A percentile compares a stretch with the other conserved stretches of the same genome.
Evolutionary conservation across 2,329 filamentous ascomycete genomes (phyloP).

Genomic region (Fusarium redolens): DNA sequence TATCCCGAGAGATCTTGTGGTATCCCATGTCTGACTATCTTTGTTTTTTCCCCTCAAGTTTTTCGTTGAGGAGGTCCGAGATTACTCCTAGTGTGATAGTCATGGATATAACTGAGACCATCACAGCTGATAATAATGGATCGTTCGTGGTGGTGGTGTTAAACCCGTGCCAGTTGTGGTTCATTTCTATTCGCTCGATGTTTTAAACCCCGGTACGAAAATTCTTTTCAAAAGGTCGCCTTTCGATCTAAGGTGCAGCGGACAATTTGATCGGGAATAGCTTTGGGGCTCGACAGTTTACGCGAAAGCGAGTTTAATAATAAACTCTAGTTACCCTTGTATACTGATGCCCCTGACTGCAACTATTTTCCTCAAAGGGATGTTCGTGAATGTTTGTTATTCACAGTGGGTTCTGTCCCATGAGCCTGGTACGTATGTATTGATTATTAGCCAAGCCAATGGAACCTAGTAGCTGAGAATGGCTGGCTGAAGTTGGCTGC

Average conservation of each 20-base stretch:
- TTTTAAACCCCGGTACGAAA: slow-evolving; percentile 18
- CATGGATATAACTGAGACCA: slow-evolving; percentile 8
- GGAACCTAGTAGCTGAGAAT: neutral
- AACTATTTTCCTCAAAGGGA: neutral
- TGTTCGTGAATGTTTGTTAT: neutral
- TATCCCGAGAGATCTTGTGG: slow-evolving; percentile 26
- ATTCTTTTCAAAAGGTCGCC: slow-evolving; percentile 8
- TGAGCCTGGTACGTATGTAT: slow-evolving; percentile 7
- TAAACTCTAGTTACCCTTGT: neutral
- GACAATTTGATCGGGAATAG: slow-evolving; percentile 6
- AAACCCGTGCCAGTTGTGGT: neutral
- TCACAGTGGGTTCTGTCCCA: neutral
- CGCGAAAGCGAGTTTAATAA: slow-evolving; percentile 9
- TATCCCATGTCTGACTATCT: slow-evolving; percentile 6
- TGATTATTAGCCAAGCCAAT: neutral
- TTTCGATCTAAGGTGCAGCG: slow-evolving; percentile 6
- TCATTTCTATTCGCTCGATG: slow-evolving; percentile 6
- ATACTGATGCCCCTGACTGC: neutral
- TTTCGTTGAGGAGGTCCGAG: slow-evolving; percentile 11
- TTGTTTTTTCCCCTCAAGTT: neutral
- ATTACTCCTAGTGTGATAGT: slow-evolving; percentile 21
- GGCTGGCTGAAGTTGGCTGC: neutral
- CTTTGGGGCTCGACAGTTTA: neutral
- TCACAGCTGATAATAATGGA: neutral
- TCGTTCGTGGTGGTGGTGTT: neutral